Conservation (phyloP, 306 rosid species). For the Citrullus amarus region DNA sequence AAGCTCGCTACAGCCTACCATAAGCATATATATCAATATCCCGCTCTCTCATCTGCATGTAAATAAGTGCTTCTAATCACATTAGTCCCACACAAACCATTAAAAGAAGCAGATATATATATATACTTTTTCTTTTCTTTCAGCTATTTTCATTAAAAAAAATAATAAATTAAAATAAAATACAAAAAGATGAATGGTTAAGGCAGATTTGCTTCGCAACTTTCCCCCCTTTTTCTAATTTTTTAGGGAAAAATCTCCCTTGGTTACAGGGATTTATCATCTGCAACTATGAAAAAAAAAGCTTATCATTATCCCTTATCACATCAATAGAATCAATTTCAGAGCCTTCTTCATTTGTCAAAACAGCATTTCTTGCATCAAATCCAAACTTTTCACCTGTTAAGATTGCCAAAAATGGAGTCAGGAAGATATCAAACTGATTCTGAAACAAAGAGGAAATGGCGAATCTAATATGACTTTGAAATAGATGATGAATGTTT, state of each 20-base stretch:
- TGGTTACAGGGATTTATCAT: neutral
- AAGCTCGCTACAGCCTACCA: no score
- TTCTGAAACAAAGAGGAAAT: neutral
- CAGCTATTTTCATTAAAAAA: neutral
- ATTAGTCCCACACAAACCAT: neutral
- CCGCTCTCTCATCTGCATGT: neutral
- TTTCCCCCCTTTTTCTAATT: neutral
- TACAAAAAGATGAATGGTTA: neutral
- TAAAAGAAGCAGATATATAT: neutral
- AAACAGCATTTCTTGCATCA: slow-evolving; percentile 31
- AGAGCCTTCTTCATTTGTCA: slow-evolving; percentile 71
- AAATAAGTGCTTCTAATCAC: neutral
- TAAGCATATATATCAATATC: no score
- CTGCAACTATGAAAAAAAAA: slow-evolving; percentile 37
- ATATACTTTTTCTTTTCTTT: no score
- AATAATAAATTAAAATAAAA: no score
- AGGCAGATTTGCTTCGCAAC: neutral
- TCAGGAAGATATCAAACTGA: neutral
- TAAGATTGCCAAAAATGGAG: neutral
- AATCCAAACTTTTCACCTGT: slow-evolving; percentile 63
- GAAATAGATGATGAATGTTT: neutral
- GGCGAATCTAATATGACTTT: neutral
- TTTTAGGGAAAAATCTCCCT: neutral
- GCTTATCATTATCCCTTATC: slow-evolving; percentile 77
- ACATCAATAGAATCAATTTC: slow-evolving; percentile 64